Base-by-base conservation (phyloP, 1,284 basidiomycete genomes). In the Sanguinoderma infundibulare region DNA sequence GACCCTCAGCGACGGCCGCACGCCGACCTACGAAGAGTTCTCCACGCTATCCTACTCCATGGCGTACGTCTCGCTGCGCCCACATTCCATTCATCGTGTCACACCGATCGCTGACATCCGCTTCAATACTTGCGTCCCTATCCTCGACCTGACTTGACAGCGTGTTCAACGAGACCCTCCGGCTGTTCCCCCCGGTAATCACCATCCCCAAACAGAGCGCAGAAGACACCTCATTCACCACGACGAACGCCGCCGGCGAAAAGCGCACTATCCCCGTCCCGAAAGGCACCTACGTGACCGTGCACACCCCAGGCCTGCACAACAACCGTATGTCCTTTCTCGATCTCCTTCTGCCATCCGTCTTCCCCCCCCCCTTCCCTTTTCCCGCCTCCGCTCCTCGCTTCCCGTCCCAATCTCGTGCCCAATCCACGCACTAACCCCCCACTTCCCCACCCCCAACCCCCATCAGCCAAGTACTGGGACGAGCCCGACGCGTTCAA, bases 101-200 rank as follows among this genome's bases (percentile, higher is more conserved):
- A 22, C 40, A 28, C 22, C 8, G 51, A n/a, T n/a, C 44, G 24
- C 24, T 24, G 42, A 17, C 39, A 5, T 2, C 14, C 22, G 20
- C 12, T 38, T 38, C 5, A 12, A 28, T 26, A 17, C 24, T 44
- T 5, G 28, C 15, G 15, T 26, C 83, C 86, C n/a, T 30, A 28
- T 20, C 28, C 12, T 9, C 15, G 49, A 78, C 84, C 12, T 85
- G 85, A 56, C 67, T 65, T 30, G 66, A 67, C 59, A 87, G 84
- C 7, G 81, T 84, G 1, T 77, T 86, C 60, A 79, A 86, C 68
- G 87, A 90, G 73, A 83, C 85, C 0, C 73, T 89, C 14, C 79
- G 87, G 30, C 73, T 89, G 63, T 87, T 83, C 67, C 84, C 87
- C 46, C 79, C 84, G 9, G 86, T 86, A 73, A 53, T 55, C 39